phyloP scores from a whole-genome alignment of 2,329 filamentous ascomycete species.

The Lasiodiplodia citricola region DNA sequence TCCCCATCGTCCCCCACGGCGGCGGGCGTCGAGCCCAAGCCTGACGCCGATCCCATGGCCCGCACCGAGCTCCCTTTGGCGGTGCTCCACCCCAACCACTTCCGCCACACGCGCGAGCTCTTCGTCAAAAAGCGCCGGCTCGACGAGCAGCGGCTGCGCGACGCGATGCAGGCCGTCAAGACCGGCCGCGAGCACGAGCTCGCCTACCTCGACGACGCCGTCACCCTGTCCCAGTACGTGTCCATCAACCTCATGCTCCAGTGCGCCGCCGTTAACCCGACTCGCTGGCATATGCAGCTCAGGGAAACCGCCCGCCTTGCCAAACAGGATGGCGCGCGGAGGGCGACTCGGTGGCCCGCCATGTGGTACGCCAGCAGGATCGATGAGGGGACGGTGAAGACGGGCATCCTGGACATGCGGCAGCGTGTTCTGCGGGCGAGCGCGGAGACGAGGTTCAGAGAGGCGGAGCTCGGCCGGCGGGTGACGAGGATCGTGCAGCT shows the following conservation, averaged over 20 bases:
- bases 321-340: not conserved
- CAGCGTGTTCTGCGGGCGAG: not conserved
- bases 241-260: not conserved
- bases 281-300: not conserved
- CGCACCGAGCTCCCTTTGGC: no score
- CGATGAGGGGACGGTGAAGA: not conserved
- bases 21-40: not conserved
- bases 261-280: not conserved
- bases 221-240: not conserved
- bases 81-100: not conserved
- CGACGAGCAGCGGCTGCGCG: not conserved
- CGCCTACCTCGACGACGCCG: not conserved
- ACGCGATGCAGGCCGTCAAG: not conserved
- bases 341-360: not conserved
- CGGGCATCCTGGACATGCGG: not conserved
- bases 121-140: not conserved
- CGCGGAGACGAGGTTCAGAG: not conserved
- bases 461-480: not conserved
- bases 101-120: not conserved
- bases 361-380: not conserved
- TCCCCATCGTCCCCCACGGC: not conserved
- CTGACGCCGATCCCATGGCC: not conserved
- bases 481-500: not conserved
- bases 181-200: not conserved
- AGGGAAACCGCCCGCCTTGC: no score